phyloP scores from a whole-genome alignment of 1,139 yeast genomes.

The Arxiozyma bovina region DNA sequence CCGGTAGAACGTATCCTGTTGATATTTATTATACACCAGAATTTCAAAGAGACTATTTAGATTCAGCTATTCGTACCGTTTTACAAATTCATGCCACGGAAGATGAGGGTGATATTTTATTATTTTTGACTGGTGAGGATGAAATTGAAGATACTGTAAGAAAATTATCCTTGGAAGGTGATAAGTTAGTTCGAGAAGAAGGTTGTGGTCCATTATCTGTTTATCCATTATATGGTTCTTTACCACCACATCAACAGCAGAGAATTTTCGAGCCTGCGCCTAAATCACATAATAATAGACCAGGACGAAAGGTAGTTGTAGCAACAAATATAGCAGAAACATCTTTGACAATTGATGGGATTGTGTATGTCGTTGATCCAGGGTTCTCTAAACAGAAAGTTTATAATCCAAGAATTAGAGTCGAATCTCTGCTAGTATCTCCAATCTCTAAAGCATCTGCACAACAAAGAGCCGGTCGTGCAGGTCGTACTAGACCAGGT shows the following conservation, averaged over 20 bases:
- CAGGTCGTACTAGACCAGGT: conserved; percentile 99
- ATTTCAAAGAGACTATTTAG: conserved; percentile 87
- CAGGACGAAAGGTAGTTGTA: conserved; percentile 87
- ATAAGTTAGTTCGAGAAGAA: conserved; percentile 78
- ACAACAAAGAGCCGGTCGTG: conserved; percentile 99
- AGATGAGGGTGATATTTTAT: conserved; percentile 81
- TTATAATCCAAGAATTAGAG: conserved; percentile 92
- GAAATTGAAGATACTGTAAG: conserved; percentile 97
- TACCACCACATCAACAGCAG: conserved; percentile 94
- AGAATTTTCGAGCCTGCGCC: conserved; percentile 86
- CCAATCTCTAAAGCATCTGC: conserved; percentile 97
- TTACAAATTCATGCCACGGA: conserved; percentile 95
- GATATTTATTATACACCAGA: conserved; percentile 96
- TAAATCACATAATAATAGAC: conserved; percentile 54
- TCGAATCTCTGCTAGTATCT: conserved; percentile 85
- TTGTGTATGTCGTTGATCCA: conserved; percentile 94
- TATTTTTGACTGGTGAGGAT: conserved; percentile 94
- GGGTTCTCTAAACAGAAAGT: conserved; percentile 96
- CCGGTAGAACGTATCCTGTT: conserved; percentile 97
- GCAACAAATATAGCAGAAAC: conserved; percentile 98
- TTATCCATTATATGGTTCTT: conserved; percentile 89
- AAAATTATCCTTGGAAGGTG: conserved; percentile 78
- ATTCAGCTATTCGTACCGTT: conserved; percentile 90
- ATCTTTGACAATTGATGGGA: conserved; percentile 93
- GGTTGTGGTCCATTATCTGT: conserved; percentile 83